These are phyloP conservation scores for Panaeolus papilionaceus DNA, from an alignment of 768 basidiomycete genomes.

Conservation along the genomic window DNA sequence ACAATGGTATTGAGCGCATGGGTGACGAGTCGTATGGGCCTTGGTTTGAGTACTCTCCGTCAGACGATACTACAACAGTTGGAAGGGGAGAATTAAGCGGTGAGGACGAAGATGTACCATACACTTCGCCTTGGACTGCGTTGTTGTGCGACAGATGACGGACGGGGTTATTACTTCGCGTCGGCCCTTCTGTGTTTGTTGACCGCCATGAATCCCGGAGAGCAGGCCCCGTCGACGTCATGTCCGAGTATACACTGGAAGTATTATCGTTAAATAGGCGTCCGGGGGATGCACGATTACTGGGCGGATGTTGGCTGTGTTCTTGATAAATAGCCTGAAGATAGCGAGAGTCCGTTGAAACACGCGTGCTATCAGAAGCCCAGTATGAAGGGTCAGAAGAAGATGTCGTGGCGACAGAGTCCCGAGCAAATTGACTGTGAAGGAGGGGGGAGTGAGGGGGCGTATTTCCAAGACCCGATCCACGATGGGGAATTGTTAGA, in stretches of 20 bases:
- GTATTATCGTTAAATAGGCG: conserved; percentile 37
- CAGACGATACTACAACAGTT: conserved; percentile 15
- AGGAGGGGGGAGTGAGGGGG: conserved; percentile 48
- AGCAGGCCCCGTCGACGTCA: conserved; percentile 32
- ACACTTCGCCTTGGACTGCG: background rate
- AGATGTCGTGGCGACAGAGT: conserved; percentile 48
- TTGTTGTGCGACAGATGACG: conserved; percentile 6
- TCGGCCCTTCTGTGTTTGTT: conserved; percentile 23
- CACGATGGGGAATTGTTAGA: background rate
- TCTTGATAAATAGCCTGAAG: conserved; percentile 8
- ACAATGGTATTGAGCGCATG: background rate
- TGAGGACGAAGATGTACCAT: background rate
- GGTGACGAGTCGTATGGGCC: background rate
- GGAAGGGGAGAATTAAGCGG: conserved; percentile 15
- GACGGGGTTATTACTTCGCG: conserved; percentile 14
- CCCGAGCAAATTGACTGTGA: conserved; percentile 52
- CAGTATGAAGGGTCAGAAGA: conserved; percentile 45
- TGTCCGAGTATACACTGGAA: conserved; percentile 49
- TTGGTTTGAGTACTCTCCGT: background rate
- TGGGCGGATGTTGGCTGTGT: conserved; percentile 25
- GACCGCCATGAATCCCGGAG: conserved; percentile 51
- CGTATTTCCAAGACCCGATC: background rate
- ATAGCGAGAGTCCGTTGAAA: conserved; percentile 5
- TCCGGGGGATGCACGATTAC: conserved; percentile 36
- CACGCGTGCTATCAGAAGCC: conserved; percentile 25